Percentiles rank a stretch among this genome's conserved stretches.
These are phyloP conservation scores for Volvariella surrecta DNA, from an alignment of 1,284 basidiomycete genomes.

Conservation along the genomic window DNA sequence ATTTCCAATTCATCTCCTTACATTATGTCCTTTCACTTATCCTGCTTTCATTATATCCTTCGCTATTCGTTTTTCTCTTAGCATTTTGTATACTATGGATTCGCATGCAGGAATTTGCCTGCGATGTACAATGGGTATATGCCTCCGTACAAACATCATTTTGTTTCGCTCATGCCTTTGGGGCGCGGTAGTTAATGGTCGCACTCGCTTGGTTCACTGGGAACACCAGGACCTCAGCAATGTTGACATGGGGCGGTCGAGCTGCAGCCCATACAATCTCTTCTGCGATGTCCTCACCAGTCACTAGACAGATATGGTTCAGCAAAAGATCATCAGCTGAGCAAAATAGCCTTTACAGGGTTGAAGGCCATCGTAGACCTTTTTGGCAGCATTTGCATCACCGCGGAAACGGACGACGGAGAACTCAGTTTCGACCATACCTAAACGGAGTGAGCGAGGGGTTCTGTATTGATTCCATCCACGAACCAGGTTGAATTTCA, in stretches of 20 bases:
- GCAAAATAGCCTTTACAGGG: constrained; percentile 45
- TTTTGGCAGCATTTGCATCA: constrained; percentile 71
- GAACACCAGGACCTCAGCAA: constrained; percentile 73
- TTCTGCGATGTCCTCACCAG: constrained; percentile 84
- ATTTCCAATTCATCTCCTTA: neutral
- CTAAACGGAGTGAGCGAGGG: constrained; percentile 23
- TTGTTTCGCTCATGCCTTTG: constrained; percentile 20
- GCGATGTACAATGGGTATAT: constrained; percentile 8
- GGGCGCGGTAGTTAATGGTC: constrained; percentile 46
- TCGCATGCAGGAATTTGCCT: neutral
- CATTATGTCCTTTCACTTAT: no score
- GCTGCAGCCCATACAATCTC: constrained; percentile 96
- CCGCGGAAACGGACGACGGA: constrained; percentile 85
- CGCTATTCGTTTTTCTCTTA: no score
- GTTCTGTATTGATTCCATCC: neutral
- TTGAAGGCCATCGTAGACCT: constrained; percentile 83
- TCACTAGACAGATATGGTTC: constrained; percentile 34
- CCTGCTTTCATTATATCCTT: no score
- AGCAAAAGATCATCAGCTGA: neutral
- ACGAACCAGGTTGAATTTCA: constrained; percentile 81
- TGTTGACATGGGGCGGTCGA: constrained; percentile 80
- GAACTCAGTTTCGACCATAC: constrained; percentile 92
- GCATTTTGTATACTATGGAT: constrained; percentile 2
- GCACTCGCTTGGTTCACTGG: constrained; percentile 78
- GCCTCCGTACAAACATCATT: neutral